phyloP scores from a whole-genome alignment of 129 eudicot genomes.

The Erigeron canadensis region DNA sequence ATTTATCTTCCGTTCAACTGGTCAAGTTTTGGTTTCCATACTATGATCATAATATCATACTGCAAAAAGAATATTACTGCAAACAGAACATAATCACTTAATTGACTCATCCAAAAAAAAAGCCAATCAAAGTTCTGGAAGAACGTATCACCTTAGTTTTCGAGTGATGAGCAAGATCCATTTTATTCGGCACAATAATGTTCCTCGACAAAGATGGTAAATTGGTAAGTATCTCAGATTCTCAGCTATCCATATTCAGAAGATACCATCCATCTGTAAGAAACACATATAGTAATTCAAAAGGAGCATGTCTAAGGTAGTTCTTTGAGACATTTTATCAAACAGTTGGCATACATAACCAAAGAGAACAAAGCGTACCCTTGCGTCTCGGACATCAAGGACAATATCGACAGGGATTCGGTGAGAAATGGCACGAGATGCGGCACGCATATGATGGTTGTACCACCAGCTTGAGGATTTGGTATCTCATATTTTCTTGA shows the following conservation, averaged over 20 bases:
- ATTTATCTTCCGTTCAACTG: too few relatives aligned
- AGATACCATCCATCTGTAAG: slow-evolving; percentile 64
- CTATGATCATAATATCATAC: too few relatives aligned
- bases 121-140: neutral
- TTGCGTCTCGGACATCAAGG: slow-evolving; percentile 82
- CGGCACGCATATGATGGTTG: slow-evolving; percentile 93
- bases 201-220: slow-evolving; percentile 50
- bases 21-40: too few relatives aligned
- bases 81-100: too few relatives aligned
- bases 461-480: slow-evolving; percentile 85
- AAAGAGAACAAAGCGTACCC: slow-evolving; percentile 40
- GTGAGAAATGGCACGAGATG: slow-evolving; percentile 60
- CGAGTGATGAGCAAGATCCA: slow-evolving; percentile 63
- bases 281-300: neutral
- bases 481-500: slow-evolving; percentile 45
- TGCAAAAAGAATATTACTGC: too few relatives aligned
- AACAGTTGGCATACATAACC: slow-evolving; percentile 31
- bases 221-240: too few relatives aligned
- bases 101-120: neutral
- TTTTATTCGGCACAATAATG: slow-evolving; percentile 67
- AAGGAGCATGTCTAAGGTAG: slow-evolving; percentile 1
- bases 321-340: slow-evolving; percentile 46
- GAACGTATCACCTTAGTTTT: slow-evolving; percentile 52
- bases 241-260: slow-evolving; percentile 45
- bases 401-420: slow-evolving; percentile 80